Evolutionary conservation across 140 eudicot genomes (phyloP), one percentile per base, ranked within the genome.

Genomic region (Flaveria floridana): DNA sequence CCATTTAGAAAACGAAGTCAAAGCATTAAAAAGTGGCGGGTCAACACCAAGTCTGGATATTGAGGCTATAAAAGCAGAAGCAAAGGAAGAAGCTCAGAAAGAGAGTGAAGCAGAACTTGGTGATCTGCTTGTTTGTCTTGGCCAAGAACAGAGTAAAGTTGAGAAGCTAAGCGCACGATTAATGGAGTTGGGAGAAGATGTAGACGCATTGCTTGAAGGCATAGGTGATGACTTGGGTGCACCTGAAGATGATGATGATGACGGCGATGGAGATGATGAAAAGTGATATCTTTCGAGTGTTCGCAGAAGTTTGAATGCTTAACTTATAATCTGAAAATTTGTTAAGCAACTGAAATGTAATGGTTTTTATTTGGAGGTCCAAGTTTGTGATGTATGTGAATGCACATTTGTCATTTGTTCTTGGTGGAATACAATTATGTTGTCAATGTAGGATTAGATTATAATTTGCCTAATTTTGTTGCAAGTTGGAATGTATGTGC

Each of bases 61-160:
- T 0, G 96, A 87, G 81, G 82, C 82, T 9, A 81, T 92, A 9
- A 86, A 81, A 81, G 95, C 91, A 50, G 91, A 87, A 85, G 97
- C 91, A 28, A 81, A 80, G 56, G 98, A 89, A 76, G 96, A 89
- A 80, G 91, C 95, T 26, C 90, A 84, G 70, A 87, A 85, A 84
- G 98, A 92, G 84, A 89, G 96, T 41, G 98, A 92, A 78, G 91
- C 80, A 1, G 98, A 92, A 76, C 76, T 89, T 62, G 89, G 76
- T 47, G 98, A 89, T 80, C 72, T 88, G 82, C 89, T 89, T 8
- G 96, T 92, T 20, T 92, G 98, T 76, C 82, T 92, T 1, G 98
- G 98, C 16, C 98, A 92, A 84, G 98, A 92, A 67, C 98, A 92
- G 79, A 89, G 91, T 82, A 89, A 85, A 75, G 98, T 92, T 19